These are phyloP conservation scores for Letharia lupina DNA, from an alignment of 495 filamentous ascomycete species.

Conservation along the genomic window DNA sequence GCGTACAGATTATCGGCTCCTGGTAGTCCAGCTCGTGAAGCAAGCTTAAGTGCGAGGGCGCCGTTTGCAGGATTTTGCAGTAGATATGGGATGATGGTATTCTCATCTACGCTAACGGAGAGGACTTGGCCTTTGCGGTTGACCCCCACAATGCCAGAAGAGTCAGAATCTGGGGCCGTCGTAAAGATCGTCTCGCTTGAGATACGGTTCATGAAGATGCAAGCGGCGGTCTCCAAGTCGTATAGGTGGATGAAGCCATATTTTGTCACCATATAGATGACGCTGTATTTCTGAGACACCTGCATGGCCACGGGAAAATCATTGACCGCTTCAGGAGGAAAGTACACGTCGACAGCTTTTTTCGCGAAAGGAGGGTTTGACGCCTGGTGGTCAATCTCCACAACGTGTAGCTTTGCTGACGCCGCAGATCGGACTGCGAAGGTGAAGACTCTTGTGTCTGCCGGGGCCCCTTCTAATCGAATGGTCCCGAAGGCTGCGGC, in stretches of 20 bases:
- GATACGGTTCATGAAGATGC: constrained; percentile 99
- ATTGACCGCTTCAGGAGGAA: constrained; percentile 85
- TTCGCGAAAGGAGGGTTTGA: constrained; percentile 82
- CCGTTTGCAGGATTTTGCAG: constrained; percentile 91
- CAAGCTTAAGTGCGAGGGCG: constrained; percentile 86
- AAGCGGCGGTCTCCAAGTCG: constrained; percentile 92
- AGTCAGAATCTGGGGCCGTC: constrained; percentile 74
- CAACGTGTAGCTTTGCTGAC: constrained; percentile 93
- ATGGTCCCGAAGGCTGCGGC: constrained; percentile 91
- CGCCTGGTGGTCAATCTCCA: constrained; percentile 90
- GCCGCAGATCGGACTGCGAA: constrained; percentile 84
- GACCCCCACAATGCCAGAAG: constrained; percentile 82
- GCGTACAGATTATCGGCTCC: constrained; percentile 93
- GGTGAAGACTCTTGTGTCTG: constrained; percentile 91
- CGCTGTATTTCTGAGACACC: constrained; percentile 86
- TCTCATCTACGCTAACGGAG: constrained; percentile 85
- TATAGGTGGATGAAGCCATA: constrained; percentile 99
- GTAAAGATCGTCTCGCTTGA: constrained; percentile 99
- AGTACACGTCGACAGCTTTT: constrained; percentile 95
- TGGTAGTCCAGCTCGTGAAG: constrained; percentile 84
- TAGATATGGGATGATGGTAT: constrained; percentile 82
- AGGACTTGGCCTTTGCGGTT: constrained; percentile 97
- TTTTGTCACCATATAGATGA: constrained; percentile 96
- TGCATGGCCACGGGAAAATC: constrained; percentile 99
- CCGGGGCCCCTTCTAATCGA: constrained; percentile 74